phyloP scores from a whole-genome alignment of 306 rosid genomes.

The Lathyrus tuberosus region DNA sequence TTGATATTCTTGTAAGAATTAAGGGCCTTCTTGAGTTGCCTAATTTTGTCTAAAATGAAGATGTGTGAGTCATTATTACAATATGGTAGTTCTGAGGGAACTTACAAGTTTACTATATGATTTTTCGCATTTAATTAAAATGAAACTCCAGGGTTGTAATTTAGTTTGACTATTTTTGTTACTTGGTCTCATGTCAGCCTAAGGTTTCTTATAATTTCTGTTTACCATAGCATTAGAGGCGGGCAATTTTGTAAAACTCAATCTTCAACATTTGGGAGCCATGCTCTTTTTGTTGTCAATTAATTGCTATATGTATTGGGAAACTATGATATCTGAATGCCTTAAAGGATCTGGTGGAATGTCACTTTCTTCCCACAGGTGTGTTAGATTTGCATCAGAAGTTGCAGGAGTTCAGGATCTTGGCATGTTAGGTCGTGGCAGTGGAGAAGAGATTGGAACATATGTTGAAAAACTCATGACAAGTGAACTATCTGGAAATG shows the following conservation, averaged over 20 bases:
- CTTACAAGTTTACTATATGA: neutral
- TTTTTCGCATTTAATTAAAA: conserved; percentile 25
- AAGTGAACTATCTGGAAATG: conserved; percentile 99
- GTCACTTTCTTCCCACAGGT: conserved; percentile 56
- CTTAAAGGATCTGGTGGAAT: conserved; percentile 39
- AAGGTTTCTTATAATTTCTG: conserved; percentile 12
- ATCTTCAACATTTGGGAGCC: conserved; percentile 14
- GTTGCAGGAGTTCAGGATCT: conserved; percentile 99
- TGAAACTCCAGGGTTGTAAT: conserved; percentile 8
- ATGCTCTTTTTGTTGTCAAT: conserved; percentile 23
- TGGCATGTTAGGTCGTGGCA: conserved; percentile 98
- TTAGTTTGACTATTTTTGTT: conserved; percentile 19
- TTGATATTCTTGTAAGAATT: conserved; percentile 24
- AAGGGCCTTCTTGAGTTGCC: conserved; percentile 12
- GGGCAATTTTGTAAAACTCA: neutral
- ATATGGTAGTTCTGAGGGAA: neutral
- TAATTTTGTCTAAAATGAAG: conserved; percentile 19
- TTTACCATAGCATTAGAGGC: conserved; percentile 16
- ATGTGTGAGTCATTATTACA: neutral
- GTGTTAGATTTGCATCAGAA: conserved; percentile 97
- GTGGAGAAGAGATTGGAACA: conserved; percentile 99
- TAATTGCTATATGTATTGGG: conserved; percentile 15
- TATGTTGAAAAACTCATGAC: conserved; percentile 95
- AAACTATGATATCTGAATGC: conserved; percentile 33
- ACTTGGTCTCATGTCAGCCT: conserved; percentile 6